Base-by-base conservation (phyloP, 2,329 filamentous ascomycete genomes). In the Penicillium janthinellum region DNA sequence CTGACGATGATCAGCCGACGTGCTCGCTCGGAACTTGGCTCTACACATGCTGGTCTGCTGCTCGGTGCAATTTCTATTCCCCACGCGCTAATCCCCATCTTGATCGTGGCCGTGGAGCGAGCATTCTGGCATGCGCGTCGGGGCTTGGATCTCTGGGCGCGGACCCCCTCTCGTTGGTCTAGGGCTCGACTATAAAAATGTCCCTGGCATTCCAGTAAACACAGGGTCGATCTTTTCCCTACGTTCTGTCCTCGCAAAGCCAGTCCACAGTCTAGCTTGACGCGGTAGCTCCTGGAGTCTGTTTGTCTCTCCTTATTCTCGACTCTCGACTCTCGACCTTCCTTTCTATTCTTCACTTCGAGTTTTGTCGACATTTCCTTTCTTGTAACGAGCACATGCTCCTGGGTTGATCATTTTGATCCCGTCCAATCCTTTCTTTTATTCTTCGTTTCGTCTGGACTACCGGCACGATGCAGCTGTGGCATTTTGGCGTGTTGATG, bases 381-480 rank as follows among this genome's bases (percentile, higher is more conserved):
- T 60, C 65, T 53, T 66, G 59, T 61, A 64, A 56, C 60, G 57
- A 54, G 59, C 53, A 47, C 44, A 63, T 69, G 66, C 60, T 54
- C 65, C 57, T 62, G 28, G 58, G 37, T 58, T 71, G 65, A 67
- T 54, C 52, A 51, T 58, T 57, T 54, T 45, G 58, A 62, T 56
- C 57, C 62, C 54, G 61, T 64, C 61, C 58, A 60, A 58, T 63
- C 59, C 57, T 62, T 60, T 56, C 22, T 47, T 35, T 34, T n/a
- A 22, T 20, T 53, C 34, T 48, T 54, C 14, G 20, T 34, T 44
- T 28, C 37, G 20, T 10, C 14, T 51, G 49, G 7, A 52, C 34
- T 44, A n/a, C 41, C 57, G 59, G 64, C 65, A 73, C 34, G 39
- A 76, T 76, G 73, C 65, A 71, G 64, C 62, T 70, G 28, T 65